Evolutionary conservation across 345 rosid genomes (phyloP), one percentile per base, ranked within the genome.

Genomic region (Eucalyptus dawsonii): DNA sequence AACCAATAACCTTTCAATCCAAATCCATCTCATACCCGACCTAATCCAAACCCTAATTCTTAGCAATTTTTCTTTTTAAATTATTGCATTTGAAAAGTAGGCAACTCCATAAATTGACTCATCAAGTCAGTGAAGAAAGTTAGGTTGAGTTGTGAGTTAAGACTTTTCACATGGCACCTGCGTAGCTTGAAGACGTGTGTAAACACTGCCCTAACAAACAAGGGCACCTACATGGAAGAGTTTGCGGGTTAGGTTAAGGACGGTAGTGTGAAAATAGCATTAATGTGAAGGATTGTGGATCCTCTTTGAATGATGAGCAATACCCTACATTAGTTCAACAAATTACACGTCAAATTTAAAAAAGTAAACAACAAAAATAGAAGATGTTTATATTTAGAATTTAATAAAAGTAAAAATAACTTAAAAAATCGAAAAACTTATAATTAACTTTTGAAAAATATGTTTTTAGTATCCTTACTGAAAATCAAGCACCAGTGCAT

Each of bases 41-140:
- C 1, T 58, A 24, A 9, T 58, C 6, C 1, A 0, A 3, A 25
- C 6, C 29, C 11, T 25, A 11, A 58, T 58, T 58, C 5, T 24
- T 58, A 22, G 29, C 27, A 5, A 58, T 24, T 4, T 58, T 58
- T 58, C 65, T 54, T 11, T 1, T 58, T 58, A 58, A 58, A 58
- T 58, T 22, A 29, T 58, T 58, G 29, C 6, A 25, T 58, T 24
- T 24, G 14, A 25, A 58, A 58, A 58, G 29, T 24, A 5, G 14
- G 65, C 27, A 11, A 58, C 27, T 24, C 29, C 12, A 58, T 58
- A 22, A 58, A 25, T 24, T 22, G 29, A 11, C 29, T 58, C 25
- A 25, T 58, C 29, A 58, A 58, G 6, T 51, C 21, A 16, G 21
- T 16, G 54, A 51, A 51, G 21, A 51, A 51, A 51, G 54, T 58